These are phyloP conservation scores for Phytophthora uliginosa DNA, from an alignment of 352 stramenopile genomes.

Conservation along the genomic window DNA sequence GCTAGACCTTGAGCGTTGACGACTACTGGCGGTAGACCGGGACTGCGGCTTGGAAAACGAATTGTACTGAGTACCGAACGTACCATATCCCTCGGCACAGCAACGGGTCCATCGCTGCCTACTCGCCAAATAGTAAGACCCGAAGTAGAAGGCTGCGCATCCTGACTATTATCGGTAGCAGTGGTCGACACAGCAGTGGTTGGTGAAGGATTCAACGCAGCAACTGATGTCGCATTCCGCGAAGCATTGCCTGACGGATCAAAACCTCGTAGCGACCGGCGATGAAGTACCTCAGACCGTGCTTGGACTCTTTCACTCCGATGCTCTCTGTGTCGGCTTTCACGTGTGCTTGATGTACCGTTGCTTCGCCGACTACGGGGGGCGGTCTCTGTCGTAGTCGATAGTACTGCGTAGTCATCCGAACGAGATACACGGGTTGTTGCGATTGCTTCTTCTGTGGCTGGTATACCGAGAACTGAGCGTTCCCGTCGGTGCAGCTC, in stretches of 20 bases:
- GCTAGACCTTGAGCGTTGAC: slow-evolving; percentile 5
- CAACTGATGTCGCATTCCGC: background rate
- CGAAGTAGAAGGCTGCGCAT: slow-evolving; percentile 4
- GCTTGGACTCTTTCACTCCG: slow-evolving; percentile 19
- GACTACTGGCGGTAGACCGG: background rate
- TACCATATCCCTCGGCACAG: slow-evolving; percentile 21
- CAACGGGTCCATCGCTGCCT: slow-evolving; percentile 3
- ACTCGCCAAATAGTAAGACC: slow-evolving; percentile 7
- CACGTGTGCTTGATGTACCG: slow-evolving; percentile 10
- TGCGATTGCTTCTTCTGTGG: background rate
- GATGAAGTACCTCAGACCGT: slow-evolving; percentile 8
- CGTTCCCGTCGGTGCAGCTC: slow-evolving; percentile 28
- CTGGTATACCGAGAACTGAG: slow-evolving; percentile 12
- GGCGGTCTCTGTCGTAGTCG: background rate
- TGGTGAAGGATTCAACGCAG: background rate
- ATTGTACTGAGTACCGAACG: slow-evolving; percentile 12
- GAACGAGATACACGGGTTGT: background rate
- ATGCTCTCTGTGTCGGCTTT: slow-evolving; percentile 21
- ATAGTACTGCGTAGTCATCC: background rate
- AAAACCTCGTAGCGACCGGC: background rate
- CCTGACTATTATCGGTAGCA: background rate
- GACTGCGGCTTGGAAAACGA: slow-evolving; percentile 14
- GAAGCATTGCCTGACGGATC: background rate
- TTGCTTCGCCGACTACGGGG: slow-evolving; percentile 6
- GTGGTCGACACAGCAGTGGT: background rate